Base-by-base conservation (phyloP, 768 basidiomycete species). In the Hydnum rufescens region DNA sequence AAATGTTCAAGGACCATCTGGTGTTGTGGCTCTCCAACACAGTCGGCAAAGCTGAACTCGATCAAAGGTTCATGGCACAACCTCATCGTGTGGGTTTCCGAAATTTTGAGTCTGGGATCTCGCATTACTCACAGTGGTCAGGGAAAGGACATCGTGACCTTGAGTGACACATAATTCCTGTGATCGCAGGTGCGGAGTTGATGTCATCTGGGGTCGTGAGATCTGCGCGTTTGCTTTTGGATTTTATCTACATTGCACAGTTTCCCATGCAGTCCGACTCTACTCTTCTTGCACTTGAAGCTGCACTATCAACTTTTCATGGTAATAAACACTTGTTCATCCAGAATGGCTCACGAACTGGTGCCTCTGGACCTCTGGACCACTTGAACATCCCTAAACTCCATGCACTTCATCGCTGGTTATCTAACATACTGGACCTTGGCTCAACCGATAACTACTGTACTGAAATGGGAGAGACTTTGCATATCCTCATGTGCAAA, bases 331-430 rank as follows among this genome's bases (percentile, higher is more conserved):
- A 42, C 25, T 2, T 5, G 18, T 32, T 42, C 32, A 48, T 16
- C 6, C 32, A 6, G 16, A 39, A 39, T 39, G 36, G 36, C 36
- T 39, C 36, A 39, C 36, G 36, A 39, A 13, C 13, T 22, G 36
- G 36, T 32, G 51, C 53, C 25, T n/a, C 3, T 3, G 51, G 3
- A 2, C 26, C 32, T n/a, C n/a, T 5, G 3, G 42, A 52, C 6
- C 55, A 67, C 36, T 70, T 71, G 59, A 63, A 67, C 26, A 60
- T 71, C 6, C 67, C 66, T 0, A 71, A 70, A 44, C 53, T 68
- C 2, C 67, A 69, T 51, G 60, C 54, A 4, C 28, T 63, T 4
- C 25, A 49, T 0, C 66, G 68, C 34, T 68, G 68, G 50, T 30
- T 46, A 0, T n/a, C 53, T 0, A 47, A 49, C 0, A 67, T 71